phyloP scores from a whole-genome alignment of 2,329 filamentous ascomycete genomes.

The Didymella glomerata region DNA sequence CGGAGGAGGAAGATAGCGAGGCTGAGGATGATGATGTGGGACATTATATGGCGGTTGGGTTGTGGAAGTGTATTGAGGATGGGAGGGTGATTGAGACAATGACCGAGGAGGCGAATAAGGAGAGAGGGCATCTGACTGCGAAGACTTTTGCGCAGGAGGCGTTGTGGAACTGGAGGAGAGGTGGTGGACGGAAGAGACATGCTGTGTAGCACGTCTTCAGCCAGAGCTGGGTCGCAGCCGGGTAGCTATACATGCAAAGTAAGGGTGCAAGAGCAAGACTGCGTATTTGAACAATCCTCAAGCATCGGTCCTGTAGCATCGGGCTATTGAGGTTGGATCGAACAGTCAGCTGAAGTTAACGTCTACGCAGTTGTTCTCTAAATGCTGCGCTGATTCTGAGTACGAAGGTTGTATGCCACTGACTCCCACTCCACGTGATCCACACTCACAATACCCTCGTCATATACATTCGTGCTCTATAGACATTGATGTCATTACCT shows the following conservation, averaged over 20 bases:
- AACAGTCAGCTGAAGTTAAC: no score
- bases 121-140: constrained; percentile 78
- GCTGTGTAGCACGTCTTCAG: constrained; percentile 45
- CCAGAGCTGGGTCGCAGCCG: no score
- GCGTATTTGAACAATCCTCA: not conserved
- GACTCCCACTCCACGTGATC: no score
- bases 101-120: constrained; percentile 74
- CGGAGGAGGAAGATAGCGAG: constrained; percentile 45
- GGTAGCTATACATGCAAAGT: not conserved
- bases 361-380: no score
- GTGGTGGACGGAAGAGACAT: constrained; percentile 68
- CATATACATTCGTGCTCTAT: no score
- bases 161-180: constrained; percentile 85
- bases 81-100: constrained; percentile 80
- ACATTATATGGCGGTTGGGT: constrained; percentile 68
- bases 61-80: constrained; percentile 84
- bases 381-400: no score
- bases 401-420: no score
- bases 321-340: no score
- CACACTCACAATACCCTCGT: no score
- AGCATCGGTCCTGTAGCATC: no score
- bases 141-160: constrained; percentile 87
- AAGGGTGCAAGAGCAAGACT: not conserved
- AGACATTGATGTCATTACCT: no score
- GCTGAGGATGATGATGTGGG: constrained; percentile 49